A percentile compares a stretch with the other conserved stretches of the same genome.
Evolutionary conservation across 371 early-diverging fungal species (phyloP).

Genomic region (Chytridiales sp.): DNA sequence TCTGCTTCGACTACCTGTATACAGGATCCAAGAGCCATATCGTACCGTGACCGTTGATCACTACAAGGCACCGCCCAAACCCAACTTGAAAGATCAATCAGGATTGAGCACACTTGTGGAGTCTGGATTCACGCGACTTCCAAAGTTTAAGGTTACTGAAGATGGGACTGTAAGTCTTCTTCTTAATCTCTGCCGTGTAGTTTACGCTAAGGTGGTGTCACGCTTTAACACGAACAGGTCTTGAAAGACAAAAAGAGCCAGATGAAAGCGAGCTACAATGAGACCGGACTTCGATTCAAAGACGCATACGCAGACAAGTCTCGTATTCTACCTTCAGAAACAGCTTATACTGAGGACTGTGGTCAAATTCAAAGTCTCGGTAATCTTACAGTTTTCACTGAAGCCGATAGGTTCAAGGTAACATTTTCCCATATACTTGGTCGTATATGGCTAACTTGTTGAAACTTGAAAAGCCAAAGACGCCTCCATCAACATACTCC

Average conservation of each 20-base stretch:
- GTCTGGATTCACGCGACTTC: slow-evolving; percentile 41
- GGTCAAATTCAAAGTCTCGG: slow-evolving; percentile 31
- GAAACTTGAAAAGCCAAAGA: background rate
- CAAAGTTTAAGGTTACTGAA: slow-evolving; percentile 32
- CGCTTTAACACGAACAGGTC: background rate
- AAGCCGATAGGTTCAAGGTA: slow-evolving; percentile 20
- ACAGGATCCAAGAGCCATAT: slow-evolving; percentile 27
- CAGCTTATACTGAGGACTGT: slow-evolving; percentile 33
- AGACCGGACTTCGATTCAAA: slow-evolving; percentile 25
- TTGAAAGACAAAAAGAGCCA: slow-evolving; percentile 22
- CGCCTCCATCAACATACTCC: background rate
- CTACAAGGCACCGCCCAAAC: slow-evolving; percentile 9
- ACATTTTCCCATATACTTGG: background rate
- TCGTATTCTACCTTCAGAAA: slow-evolving; percentile 25
- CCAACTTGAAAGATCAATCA: slow-evolving; percentile 12
- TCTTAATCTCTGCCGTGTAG: background rate
- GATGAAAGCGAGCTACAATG: slow-evolving; percentile 36
- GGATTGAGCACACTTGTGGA: slow-evolving; percentile 27
- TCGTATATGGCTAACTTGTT: background rate
- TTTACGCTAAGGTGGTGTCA: background rate
- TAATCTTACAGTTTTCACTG: slow-evolving; percentile 4
- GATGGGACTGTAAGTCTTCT: slow-evolving; percentile 28
- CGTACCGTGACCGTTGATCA: slow-evolving; percentile 18
- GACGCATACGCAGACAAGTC: slow-evolving; percentile 24
- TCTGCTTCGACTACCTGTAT: background rate